These are phyloP conservation scores for Macrocybe gigantea DNA, from an alignment of 768 basidiomycete species.

Conservation along the genomic window DNA sequence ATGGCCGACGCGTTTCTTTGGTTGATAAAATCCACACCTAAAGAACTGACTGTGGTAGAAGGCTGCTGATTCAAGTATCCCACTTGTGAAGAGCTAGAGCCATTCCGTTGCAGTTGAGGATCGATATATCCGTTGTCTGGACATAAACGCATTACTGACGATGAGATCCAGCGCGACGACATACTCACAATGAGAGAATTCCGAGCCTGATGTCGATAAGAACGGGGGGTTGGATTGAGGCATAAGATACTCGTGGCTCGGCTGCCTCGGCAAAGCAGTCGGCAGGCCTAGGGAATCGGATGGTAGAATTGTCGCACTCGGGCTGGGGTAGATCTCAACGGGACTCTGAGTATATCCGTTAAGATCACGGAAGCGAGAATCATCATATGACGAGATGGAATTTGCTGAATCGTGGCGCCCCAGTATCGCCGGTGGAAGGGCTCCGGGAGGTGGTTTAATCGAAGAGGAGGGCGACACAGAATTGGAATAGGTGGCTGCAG, in stretches of 20 bases:
- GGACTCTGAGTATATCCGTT: conserved; percentile 12
- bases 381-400: conserved; percentile 5
- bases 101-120: conserved; percentile 7
- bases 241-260: conserved; percentile 4
- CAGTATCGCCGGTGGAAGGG: conserved; percentile 19
- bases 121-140: conserved; percentile 7
- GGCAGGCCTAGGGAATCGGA: conserved; percentile 8
- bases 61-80: conserved; percentile 7
- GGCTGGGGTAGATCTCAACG: conserved; percentile 11
- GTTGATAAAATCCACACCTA: neutral
- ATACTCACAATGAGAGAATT: conserved; percentile 8
- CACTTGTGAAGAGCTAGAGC: conserved; percentile 7
- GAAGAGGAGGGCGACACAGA: conserved; percentile 12
- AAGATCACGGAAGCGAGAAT: conserved; percentile 7
- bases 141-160: neutral
- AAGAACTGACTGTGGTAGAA: neutral
- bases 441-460: conserved; percentile 23
- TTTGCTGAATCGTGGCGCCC: conserved; percentile 12
- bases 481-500: conserved; percentile 13
- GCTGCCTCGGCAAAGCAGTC: neutral
- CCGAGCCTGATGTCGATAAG: neutral
- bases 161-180: neutral
- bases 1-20: too few species aligned
- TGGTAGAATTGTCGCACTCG: conserved; percentile 2
- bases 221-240: neutral